Percentiles rank a stretch among this genome's conserved stretches.
Evolutionary conservation across 1,139 yeast genomes (phyloP).

Genomic region (Zygosaccharomyces pseudobailii): DNA sequence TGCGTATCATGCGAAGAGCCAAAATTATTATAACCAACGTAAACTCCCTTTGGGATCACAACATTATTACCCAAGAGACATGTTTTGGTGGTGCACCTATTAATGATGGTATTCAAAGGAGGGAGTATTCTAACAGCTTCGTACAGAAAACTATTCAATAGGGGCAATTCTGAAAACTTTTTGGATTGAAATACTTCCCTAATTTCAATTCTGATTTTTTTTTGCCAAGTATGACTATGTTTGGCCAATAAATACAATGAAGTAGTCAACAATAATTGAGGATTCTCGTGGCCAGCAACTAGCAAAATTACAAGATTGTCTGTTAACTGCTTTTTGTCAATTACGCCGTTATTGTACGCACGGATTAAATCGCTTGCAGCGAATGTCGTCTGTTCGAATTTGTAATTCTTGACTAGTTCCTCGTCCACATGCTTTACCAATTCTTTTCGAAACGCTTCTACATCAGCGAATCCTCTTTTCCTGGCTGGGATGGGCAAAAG

Average conservation of each 20-base stretch:
- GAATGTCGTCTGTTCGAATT: slow-evolving; percentile 34
- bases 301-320: slow-evolving; percentile 56
- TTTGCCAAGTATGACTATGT: slow-evolving; percentile 37
- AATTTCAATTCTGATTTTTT: slow-evolving; percentile 36
- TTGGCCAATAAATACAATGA: slow-evolving; percentile 47
- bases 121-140: slow-evolving; percentile 54
- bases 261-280: slow-evolving; percentile 49
- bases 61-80: slow-evolving; percentile 42
- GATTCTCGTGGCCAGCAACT: slow-evolving; percentile 64
- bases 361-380: slow-evolving; percentile 36
- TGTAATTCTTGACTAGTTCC: slow-evolving; percentile 30
- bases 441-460: slow-evolving; percentile 40
- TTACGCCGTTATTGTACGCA: slow-evolving; percentile 38
- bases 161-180: slow-evolving; percentile 26
- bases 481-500: slow-evolving; percentile 48
- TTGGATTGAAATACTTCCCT: slow-evolving; percentile 4
- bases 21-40: slow-evolving; percentile 55
- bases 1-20: slow-evolving; percentile 49
- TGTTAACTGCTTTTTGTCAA: slow-evolving; percentile 45
- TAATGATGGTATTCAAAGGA: slow-evolving; percentile 55
- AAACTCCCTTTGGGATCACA: slow-evolving; percentile 48
- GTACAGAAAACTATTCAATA: slow-evolving; percentile 40
- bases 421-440: slow-evolving; percentile 33
- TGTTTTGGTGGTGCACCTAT: slow-evolving; percentile 42
- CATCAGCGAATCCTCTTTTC: slow-evolving; percentile 41